phyloP scores from a whole-genome alignment of 1,139 yeast genomes.

The Taphrina wiesneri region DNA sequence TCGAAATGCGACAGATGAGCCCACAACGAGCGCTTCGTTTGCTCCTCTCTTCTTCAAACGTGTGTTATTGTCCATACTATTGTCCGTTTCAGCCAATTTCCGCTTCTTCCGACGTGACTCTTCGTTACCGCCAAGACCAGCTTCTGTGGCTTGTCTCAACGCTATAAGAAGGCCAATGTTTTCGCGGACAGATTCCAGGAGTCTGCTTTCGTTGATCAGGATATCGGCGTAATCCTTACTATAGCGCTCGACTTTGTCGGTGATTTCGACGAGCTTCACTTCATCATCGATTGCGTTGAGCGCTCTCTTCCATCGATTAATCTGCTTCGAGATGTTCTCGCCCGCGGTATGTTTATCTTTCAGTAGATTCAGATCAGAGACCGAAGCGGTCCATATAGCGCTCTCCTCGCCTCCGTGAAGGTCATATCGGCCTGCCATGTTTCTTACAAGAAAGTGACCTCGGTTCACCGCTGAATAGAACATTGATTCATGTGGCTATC shows the following conservation, averaged over 20 bases:
- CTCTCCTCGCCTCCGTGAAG: constrained; percentile 27
- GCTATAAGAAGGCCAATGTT: constrained; percentile 39
- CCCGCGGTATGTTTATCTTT: constrained; percentile 26
- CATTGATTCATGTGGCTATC: background rate
- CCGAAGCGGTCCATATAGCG: constrained; percentile 27
- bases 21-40: constrained; percentile 47
- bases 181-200: constrained; percentile 39
- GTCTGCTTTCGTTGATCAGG: constrained; percentile 18
- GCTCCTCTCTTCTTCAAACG: constrained; percentile 1
- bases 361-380: constrained; percentile 11
- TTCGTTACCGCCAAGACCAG: constrained; percentile 26
- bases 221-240: constrained; percentile 22
- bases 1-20: constrained; percentile 87
- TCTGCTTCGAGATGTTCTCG: constrained; percentile 9
- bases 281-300: constrained; percentile 2
- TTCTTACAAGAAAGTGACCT: background rate
- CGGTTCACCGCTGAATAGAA: no score
- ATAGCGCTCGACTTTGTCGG: constrained; percentile 7
- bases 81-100: constrained; percentile 33
- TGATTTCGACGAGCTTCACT: constrained; percentile 16
- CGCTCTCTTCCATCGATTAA: background rate
- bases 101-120: constrained; percentile 40
- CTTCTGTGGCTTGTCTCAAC: constrained; percentile 39
- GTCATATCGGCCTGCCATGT: constrained; percentile 12
- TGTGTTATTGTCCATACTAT: background rate